Percentiles rank a stretch among this genome's conserved stretches.
Evolutionary conservation across 2,329 filamentous ascomycete genomes (phyloP).

Genomic region (Stagonosporopsis chrysanthemi): DNA sequence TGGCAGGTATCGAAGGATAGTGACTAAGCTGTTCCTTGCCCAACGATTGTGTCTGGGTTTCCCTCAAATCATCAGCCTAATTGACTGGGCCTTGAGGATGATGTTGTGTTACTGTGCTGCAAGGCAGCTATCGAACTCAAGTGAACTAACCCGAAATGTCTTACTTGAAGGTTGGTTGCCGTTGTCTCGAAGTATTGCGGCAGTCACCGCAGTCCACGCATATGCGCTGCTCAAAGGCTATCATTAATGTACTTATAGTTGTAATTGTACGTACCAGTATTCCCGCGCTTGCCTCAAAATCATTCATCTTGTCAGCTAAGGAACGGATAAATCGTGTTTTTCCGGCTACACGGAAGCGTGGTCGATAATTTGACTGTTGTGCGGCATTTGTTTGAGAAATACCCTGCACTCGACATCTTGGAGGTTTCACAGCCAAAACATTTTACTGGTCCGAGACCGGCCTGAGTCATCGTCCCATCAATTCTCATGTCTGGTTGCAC

Average conservation of each 20-base stretch:
- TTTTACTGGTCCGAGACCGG: constrained; percentile 1
- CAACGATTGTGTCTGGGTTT: constrained; percentile 51
- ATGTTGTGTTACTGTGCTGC: constrained; percentile 53
- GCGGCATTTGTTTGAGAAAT: constrained; percentile 1
- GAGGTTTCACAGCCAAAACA: background rate
- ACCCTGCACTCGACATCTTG: background rate
- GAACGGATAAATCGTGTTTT: background rate
- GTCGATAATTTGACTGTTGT: background rate
- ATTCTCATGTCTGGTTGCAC: background rate
- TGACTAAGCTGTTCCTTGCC: constrained; percentile 53
- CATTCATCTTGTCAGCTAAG: background rate
- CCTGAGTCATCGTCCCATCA: background rate
- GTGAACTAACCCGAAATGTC: background rate
- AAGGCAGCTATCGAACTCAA: background rate
- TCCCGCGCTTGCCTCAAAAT: too few relatives aligned
- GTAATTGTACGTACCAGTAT: background rate
- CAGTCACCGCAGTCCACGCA: constrained; percentile 29
- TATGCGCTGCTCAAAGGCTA: constrained; percentile 43
- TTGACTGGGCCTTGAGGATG: constrained; percentile 75
- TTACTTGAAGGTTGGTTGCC: constrained; percentile 12
- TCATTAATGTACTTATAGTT: background rate
- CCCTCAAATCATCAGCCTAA: constrained; percentile 64
- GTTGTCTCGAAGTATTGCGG: constrained; percentile 6
- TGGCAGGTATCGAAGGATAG: constrained; percentile 48
- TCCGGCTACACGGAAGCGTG: background rate